Conservation (phyloP, 257 asterid genomes). For the Datura wrightii region DNA sequence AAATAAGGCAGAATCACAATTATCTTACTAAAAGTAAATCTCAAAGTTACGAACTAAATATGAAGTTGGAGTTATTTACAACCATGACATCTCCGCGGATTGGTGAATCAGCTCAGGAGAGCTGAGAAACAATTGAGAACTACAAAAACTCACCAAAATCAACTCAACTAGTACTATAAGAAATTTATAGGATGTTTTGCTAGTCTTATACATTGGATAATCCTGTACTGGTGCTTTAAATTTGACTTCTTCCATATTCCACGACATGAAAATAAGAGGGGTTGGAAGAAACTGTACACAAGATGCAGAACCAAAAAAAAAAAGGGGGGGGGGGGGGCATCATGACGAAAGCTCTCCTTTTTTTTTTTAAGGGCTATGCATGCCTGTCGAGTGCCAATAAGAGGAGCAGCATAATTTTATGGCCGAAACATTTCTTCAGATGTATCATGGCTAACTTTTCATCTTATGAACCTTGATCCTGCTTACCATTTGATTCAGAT, state of each 20-base stretch:
- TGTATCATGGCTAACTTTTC: slow-evolving; percentile 13
- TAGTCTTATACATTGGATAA: slow-evolving; percentile 9
- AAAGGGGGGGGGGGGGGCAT: background rate
- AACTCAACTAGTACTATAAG: slow-evolving; percentile 2
- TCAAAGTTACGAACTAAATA: background rate
- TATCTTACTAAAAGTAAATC: background rate
- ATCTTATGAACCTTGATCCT: slow-evolving; percentile 32
- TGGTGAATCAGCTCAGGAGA: background rate
- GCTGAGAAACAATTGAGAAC: background rate
- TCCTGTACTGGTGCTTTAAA: slow-evolving; percentile 5
- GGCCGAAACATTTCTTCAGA: background rate
- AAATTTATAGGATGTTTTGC: slow-evolving; percentile 23
- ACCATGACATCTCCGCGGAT: background rate
- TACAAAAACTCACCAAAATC: background rate
- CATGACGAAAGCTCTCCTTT: background rate
- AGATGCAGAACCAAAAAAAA: background rate
- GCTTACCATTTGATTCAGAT: slow-evolving; percentile 60
- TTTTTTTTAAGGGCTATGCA: background rate
- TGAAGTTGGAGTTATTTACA: background rate
- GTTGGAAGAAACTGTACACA: slow-evolving; percentile 23
- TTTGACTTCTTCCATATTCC: background rate
- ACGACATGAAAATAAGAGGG: slow-evolving; percentile 2
- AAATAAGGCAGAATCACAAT: slow-evolving; percentile 4
- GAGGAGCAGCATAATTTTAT: background rate
- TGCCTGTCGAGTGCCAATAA: background rate